Evolutionary conservation across 2,329 filamentous ascomycete species (phyloP), one percentile per base, ranked within the genome.

Genomic region (Botrytis galanthina): DNA sequence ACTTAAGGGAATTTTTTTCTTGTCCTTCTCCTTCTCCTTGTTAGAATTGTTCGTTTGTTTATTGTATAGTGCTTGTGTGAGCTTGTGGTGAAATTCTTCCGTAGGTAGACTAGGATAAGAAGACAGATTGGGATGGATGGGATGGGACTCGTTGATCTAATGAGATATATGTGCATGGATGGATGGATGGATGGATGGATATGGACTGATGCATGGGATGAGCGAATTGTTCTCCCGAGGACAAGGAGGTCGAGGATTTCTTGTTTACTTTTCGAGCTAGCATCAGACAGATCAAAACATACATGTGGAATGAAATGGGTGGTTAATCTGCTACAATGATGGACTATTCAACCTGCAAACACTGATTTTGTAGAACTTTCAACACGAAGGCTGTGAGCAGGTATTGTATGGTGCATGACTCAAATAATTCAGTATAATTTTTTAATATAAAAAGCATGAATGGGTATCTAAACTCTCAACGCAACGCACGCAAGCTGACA

Each of bases 381-480:
- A 14, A 51, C 51, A 26, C 44, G 6, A 22, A 37, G 18, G 32
- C 48, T 29, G 32, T 67, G 64, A 54, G 35, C 8, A 54, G 37
- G 18, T 12, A 20, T 18, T 48, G 7, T 18, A 29, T 4, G 7
- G 44, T 39, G 48, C 39, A 29, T 54, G 26, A 42, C 22, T 22
- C 35, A 68, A 68, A 37, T n/a, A 20, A 35, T 67, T 37, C 20
- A n/a, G 14, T 39, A 20, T 29, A 29, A 29, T 42, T 42, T n/a
- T 37, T n/a, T 35, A 22, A 29, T 12, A 54, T 70, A 44, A 39
- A 70, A 5, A n/a, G 44, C 26, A 48, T 35, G 37, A 67, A 67
- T 61, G 48, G 48, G 61, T 69, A 63, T 66, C 39, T 46, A 46
- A 66, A 60, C 61, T 63, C 46, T 68, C 44, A 71, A 71, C 22